phyloP scores from a whole-genome alignment of 1,284 basidiomycete genomes.

The Ustilago shanxiensis region DNA sequence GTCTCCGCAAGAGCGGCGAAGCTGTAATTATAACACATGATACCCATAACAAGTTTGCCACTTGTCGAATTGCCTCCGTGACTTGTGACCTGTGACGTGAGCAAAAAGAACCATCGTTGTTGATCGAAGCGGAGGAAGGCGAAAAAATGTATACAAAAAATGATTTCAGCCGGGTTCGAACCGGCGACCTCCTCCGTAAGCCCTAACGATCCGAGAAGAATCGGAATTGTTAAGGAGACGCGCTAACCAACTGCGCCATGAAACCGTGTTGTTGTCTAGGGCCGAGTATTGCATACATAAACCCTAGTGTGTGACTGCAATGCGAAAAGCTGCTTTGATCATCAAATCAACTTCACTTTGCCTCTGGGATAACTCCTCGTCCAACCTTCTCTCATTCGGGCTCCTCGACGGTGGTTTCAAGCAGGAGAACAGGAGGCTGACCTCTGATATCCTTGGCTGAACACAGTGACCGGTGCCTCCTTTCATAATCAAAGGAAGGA shows the following conservation, averaged over 20 bases:
- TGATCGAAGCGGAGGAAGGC: background rate
- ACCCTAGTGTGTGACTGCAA: no score
- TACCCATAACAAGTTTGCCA: background rate
- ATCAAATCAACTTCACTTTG: background rate
- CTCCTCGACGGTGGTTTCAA: no score
- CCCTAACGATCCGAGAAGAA: slow-evolving; percentile 37
- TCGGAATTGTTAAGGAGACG: slow-evolving; percentile 56
- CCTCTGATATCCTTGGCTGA: no score
- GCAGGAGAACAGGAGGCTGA: no score
- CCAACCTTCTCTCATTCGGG: no score
- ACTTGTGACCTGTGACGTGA: background rate
- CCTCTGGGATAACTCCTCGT: no score
- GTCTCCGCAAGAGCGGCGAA: no score
- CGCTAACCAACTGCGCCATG: slow-evolving; percentile 60
- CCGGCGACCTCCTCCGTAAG: slow-evolving; percentile 58
- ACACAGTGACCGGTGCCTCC: no score
- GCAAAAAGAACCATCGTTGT: background rate
- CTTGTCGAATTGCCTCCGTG: no score
- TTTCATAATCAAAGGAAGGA: no score
- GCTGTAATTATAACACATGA: background rate
- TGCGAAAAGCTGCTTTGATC: no score
- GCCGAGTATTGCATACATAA: background rate
- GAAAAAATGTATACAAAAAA: slow-evolving; percentile 12
- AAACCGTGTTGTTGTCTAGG: slow-evolving; percentile 12
- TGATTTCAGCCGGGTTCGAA: slow-evolving; percentile 60